A percentile compares a stretch with the other conserved stretches of the same genome.
Evolutionary conservation across 805 yeast species (phyloP).

Genomic region (Candida nonsorbophila): DNA sequence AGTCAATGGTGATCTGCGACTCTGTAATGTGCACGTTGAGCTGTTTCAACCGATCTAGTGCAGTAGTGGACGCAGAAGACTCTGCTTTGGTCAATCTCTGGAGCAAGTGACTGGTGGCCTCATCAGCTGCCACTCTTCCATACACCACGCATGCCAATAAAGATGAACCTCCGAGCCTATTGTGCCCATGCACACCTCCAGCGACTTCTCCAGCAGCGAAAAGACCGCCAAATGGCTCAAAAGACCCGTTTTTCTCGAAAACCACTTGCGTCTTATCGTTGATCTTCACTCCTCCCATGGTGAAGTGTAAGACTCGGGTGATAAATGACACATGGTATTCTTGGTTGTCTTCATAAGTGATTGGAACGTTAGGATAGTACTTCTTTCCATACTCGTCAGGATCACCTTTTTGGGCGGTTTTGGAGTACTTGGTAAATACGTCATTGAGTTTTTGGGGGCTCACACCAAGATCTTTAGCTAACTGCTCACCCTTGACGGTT

Average conservation of each 20-base stretch:
- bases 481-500: slow-evolving; percentile 37
- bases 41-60: slow-evolving; percentile 32
- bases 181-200: slow-evolving; percentile 65
- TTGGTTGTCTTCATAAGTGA: slow-evolving; percentile 23
- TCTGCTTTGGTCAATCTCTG: slow-evolving; percentile 19
- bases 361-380: slow-evolving; percentile 45
- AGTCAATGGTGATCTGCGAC: no score
- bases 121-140: slow-evolving; percentile 40
- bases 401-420: slow-evolving; percentile 35
- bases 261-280: slow-evolving; percentile 43
- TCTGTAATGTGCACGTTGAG: slow-evolving; percentile 33
- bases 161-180: slow-evolving; percentile 56
- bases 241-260: slow-evolving; percentile 18
- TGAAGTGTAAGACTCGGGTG: slow-evolving; percentile 58
- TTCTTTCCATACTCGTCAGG: slow-evolving; percentile 42
- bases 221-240: slow-evolving; percentile 35
- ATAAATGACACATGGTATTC: slow-evolving; percentile 48
- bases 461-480: slow-evolving; percentile 34
- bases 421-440: slow-evolving; percentile 37
- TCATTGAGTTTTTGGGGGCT: slow-evolving; percentile 17
- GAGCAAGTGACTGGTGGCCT: slow-evolving; percentile 28
- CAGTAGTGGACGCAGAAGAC: no score
- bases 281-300: slow-evolving; percentile 67
- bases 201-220: slow-evolving; percentile 65
- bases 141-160: slow-evolving; percentile 58